Conservation (phyloP, 139 green algal genomes). For the Gonium pectorale region DNA sequence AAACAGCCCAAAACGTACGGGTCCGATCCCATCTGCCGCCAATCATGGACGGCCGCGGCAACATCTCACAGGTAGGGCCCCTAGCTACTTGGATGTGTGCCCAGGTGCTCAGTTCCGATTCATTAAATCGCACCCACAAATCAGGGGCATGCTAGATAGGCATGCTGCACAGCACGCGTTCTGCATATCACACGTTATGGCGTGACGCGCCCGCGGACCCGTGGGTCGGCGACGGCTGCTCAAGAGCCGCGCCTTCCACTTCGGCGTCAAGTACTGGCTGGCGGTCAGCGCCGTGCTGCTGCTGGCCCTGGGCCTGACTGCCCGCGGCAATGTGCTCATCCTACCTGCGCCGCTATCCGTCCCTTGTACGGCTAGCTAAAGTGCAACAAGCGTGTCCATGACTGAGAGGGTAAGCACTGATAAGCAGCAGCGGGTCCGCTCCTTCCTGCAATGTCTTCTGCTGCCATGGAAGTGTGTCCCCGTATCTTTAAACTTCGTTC, state of each 20-base stretch:
- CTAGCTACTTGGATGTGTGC: no score
- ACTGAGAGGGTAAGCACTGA: constrained; percentile 2
- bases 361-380: constrained; percentile 14
- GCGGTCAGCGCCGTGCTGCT: neutral
- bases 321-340: neutral
- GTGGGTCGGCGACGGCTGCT: neutral
- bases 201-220: neutral
- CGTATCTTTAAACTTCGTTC: no score
- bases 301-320: neutral
- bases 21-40: no score
- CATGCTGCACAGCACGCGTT: no score
- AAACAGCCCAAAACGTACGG: no score
- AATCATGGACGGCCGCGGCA: no score
- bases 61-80: no score
- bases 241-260: neutral
- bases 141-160: neutral
- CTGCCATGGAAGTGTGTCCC: no score
- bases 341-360: neutral
- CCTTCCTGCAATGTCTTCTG: no score
- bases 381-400: neutral
- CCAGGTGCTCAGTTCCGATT: no score
- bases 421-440: no score
- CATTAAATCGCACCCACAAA: neutral
- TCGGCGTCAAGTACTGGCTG: neutral
- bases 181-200: no score